Evolutionary conservation across 2,329 filamentous ascomycete genomes (phyloP), one percentile per base, ranked within the genome.

Genomic region (Cercospora berteroae): DNA sequence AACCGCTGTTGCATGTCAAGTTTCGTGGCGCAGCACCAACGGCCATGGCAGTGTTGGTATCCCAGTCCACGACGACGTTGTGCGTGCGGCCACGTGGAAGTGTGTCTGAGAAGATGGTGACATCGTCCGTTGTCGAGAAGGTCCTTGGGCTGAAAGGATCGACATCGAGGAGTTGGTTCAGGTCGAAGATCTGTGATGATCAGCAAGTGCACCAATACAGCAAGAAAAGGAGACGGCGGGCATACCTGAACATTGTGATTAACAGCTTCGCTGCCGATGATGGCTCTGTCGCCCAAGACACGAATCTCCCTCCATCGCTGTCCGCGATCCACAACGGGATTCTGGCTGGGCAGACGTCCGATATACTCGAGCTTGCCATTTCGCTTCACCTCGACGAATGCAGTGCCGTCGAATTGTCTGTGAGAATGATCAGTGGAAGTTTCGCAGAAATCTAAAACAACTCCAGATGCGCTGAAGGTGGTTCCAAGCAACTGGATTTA

Each of bases 241-340:
- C 57, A 18, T 13, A 88, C 82, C 77, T 89, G 87, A 63, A 89
- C 82, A 36, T 84, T 84, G 76, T 89, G 86, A 71, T 80, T 75
- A 48, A 74, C 70, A 55, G 84, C 82, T 69, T 83, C 82, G 10
- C 71, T 57, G 61, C 81, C 81, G 60, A 83, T 81, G 69, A 82
- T 77, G 73, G 80, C 78, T 66, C 78, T 77, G 71, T 82, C 63
- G 71, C 77, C 80, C 70, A 80, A 78, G 4, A 74, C 78, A n/a
- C 80, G 76, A 63, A 86, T 86, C 74, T 87, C 84, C 55, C 84
- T 80, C 84, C 85, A 86, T 31, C 79, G 76, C 2, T 74, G 75
- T 10, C 72, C 72, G 4, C 48, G 48, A 13, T 52, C 48, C 5
- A 52, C 48, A 29, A 52, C 48, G 1, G 71, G 71, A 8, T 55